Evolutionary conservation across 2,329 filamentous ascomycete species (phyloP).

Genomic region (Exserohilum turcica): DNA sequence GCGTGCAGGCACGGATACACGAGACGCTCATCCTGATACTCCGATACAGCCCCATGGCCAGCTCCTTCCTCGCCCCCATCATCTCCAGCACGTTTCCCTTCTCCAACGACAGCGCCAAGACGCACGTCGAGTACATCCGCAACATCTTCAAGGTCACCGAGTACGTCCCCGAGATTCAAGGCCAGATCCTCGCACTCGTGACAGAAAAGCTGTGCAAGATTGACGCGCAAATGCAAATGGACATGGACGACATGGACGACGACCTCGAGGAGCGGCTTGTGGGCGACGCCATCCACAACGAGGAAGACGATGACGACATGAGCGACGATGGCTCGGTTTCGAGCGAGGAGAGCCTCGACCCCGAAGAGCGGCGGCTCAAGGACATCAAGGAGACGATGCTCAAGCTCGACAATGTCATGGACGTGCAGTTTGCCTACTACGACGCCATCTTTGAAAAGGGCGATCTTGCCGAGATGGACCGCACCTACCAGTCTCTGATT

Average conservation of each 20-base stretch:
- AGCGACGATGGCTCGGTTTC: constrained; percentile 74
- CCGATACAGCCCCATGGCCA: constrained; percentile 79
- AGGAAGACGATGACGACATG: constrained; percentile 57
- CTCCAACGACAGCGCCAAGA: constrained; percentile 73
- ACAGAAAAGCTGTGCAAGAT: constrained; percentile 89
- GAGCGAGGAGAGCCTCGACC: constrained; percentile 65
- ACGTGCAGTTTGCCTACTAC: constrained; percentile 85
- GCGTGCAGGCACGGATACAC: constrained; percentile 76
- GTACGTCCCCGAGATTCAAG: constrained; percentile 77
- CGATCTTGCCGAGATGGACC: constrained; percentile 67
- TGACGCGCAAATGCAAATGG: constrained; percentile 92
- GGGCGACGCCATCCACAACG: constrained; percentile 56
- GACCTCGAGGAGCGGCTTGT: constrained; percentile 78
- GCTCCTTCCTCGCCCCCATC: constrained; percentile 69
- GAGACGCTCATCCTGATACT: constrained; percentile 75
- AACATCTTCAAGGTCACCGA: constrained; percentile 79
- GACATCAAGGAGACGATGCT: constrained; percentile 79
- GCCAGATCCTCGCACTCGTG: constrained; percentile 81
- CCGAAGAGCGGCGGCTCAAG: constrained; percentile 66
- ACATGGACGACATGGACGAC: constrained; percentile 91
- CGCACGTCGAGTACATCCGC: constrained; percentile 85
- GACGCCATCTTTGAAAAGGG: constrained; percentile 72
- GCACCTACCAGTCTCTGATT: constrained; percentile 77
- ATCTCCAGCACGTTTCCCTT: constrained; percentile 74
- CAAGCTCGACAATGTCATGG: constrained; percentile 90